Evolutionary conservation across 78 protist species (phyloP).

Genomic region (Protostelium mycophagum): DNA sequence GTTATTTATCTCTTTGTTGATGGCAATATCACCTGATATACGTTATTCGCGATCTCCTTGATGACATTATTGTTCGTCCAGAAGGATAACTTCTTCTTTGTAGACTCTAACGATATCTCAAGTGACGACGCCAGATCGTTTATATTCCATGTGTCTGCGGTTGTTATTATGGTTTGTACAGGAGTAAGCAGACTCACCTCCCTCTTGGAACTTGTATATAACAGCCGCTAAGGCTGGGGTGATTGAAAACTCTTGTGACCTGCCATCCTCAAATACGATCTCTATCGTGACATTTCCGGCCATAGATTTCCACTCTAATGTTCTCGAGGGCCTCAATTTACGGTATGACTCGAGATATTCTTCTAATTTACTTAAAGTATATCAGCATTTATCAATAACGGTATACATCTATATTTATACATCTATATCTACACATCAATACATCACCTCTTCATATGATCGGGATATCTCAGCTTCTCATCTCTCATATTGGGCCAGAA

Average conservation of each 20-base stretch:
- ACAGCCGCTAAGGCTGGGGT: slow-evolving; percentile 66
- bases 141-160: background rate
- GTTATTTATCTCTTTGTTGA: background rate
- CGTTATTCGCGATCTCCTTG: slow-evolving; percentile 9
- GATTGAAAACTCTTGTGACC: slow-evolving; percentile 12
- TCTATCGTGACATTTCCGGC: slow-evolving; percentile 69
- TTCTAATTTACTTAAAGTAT: slow-evolving; percentile 13
- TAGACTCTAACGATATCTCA: slow-evolving; percentile 6
- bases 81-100: slow-evolving; percentile 27
- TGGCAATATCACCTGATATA: background rate
- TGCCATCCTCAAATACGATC: slow-evolving; percentile 30
- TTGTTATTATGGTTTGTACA: too few species aligned
- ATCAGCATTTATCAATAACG: slow-evolving; percentile 17
- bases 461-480: slow-evolving; percentile 28
- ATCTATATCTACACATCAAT: background rate
- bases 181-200: background rate
- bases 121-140: slow-evolving; percentile 6
- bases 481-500: slow-evolving; percentile 75
- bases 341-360: slow-evolving; percentile 7
- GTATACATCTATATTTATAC: too few species aligned
- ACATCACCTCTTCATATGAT: background rate
- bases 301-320: slow-evolving; percentile 52
- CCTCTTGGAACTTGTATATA: slow-evolving; percentile 16
- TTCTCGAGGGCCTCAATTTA: slow-evolving; percentile 65
- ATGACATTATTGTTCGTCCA: slow-evolving; percentile 58